A percentile compares a stretch with the other conserved stretches of the same genome.
phyloP scores from a whole-genome alignment of 108 stramenopile genomes.

The Bacterosira constricta region DNA sequence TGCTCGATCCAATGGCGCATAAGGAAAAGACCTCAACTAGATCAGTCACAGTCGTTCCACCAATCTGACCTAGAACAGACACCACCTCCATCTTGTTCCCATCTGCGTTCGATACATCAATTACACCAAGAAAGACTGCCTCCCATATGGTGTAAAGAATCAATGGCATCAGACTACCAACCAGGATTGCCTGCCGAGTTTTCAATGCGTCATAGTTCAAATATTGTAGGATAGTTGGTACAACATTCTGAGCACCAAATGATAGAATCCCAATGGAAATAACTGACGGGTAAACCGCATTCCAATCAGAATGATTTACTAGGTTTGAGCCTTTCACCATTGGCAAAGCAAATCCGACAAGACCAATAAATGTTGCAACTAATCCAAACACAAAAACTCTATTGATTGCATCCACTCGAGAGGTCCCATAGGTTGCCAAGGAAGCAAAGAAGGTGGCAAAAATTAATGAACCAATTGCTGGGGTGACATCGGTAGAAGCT shows the following conservation, averaged over 20 bases:
- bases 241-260: slow-evolving; percentile 55
- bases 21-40: slow-evolving; percentile 47
- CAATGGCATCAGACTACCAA: slow-evolving; percentile 43
- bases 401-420: slow-evolving; percentile 37
- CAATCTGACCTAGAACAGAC: slow-evolving; percentile 17
- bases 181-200: slow-evolving; percentile 39
- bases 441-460: slow-evolving; percentile 38
- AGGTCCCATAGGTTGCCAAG: slow-evolving; percentile 35
- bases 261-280: slow-evolving; percentile 55
- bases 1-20: slow-evolving; percentile 53
- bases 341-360: slow-evolving; percentile 29
- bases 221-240: slow-evolving; percentile 49
- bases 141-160: slow-evolving; percentile 47
- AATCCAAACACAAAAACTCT: slow-evolving; percentile 46
- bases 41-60: slow-evolving; percentile 26
- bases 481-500: slow-evolving; percentile 2
- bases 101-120: slow-evolving; percentile 23
- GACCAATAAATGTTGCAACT: slow-evolving; percentile 30
- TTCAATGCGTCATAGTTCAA: slow-evolving; percentile 32
- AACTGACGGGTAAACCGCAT: slow-evolving; percentile 33
- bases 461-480: slow-evolving; percentile 31
- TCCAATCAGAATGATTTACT: slow-evolving; percentile 26
- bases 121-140: slow-evolving; percentile 43
- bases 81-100: slow-evolving; percentile 32
- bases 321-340: slow-evolving; percentile 30